phyloP scores from a whole-genome alignment of 169 alveolate species.

The Plasmodium gonderi region DNA sequence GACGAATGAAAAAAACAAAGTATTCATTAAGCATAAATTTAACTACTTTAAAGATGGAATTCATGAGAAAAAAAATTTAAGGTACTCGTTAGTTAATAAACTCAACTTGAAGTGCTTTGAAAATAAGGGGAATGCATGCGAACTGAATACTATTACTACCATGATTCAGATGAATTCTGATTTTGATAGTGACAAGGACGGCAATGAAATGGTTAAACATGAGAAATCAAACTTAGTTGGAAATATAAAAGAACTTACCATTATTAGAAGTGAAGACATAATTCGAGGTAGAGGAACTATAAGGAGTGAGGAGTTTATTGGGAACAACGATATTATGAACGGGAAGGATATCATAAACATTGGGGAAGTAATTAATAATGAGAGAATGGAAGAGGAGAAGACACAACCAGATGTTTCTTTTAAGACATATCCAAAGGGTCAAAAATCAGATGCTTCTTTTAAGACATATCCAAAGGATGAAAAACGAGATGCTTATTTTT shows the following conservation, averaged over 20 bases:
- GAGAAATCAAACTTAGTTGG: constrained; percentile 27
- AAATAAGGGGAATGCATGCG: constrained; percentile 31
- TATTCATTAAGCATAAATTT: constrained; percentile 4
- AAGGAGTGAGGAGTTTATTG: neutral
- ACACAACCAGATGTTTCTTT: no score
- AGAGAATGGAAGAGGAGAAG: no score
- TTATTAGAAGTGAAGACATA: neutral
- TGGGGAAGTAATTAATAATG: neutral
- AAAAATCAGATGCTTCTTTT: neutral
- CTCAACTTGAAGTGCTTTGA: neutral
- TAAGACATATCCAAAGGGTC: neutral
- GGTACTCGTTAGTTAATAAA: constrained; percentile 22
- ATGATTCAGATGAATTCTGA: constrained; percentile 55
- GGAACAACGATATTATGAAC: neutral
- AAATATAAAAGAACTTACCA: constrained; percentile 18
- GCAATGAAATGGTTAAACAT: constrained; percentile 22
- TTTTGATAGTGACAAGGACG: constrained; percentile 36
- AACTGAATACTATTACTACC: constrained; percentile 41
- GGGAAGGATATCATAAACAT: neutral
- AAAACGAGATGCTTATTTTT: neutral
- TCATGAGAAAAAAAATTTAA: constrained; percentile 37
- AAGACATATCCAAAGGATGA: neutral
- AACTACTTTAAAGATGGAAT: constrained; percentile 12
- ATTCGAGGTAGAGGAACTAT: neutral
- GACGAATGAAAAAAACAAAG: constrained; percentile 11